phyloP scores from a whole-genome alignment of 2,329 filamentous ascomycete species.

The Alternaria longipes region DNA sequence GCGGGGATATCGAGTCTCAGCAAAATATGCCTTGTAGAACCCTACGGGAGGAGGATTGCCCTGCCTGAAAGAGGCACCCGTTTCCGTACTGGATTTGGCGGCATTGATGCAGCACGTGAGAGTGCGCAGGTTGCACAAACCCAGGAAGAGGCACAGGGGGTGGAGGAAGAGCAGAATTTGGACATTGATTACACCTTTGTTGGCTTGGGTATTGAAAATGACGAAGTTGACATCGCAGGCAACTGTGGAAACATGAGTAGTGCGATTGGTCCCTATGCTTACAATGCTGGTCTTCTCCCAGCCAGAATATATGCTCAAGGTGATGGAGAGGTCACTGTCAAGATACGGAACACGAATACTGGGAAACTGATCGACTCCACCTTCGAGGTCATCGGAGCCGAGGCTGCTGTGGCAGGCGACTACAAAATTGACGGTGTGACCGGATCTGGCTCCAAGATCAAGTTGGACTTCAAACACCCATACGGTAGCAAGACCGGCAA shows the following conservation, averaged over 20 bases:
- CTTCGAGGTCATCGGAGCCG: constrained; percentile 62
- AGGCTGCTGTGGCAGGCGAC: constrained; percentile 61
- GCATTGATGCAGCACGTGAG: constrained; percentile 22
- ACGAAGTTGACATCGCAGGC: constrained; percentile 69
- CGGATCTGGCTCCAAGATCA: constrained; percentile 65
- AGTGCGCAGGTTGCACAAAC: constrained; percentile 9
- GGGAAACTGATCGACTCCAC: constrained; percentile 68
- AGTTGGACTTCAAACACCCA: constrained; percentile 69
- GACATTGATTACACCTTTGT: constrained; percentile 78
- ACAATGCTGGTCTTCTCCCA: constrained; percentile 63
- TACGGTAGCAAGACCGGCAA: constrained; percentile 71
- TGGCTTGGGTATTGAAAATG: constrained; percentile 70
- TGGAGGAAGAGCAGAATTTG: constrained; percentile 13
- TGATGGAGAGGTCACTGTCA: constrained; percentile 58
- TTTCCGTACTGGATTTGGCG: constrained; percentile 20
- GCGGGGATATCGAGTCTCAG: constrained; percentile 74
- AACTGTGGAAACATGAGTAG: constrained; percentile 85
- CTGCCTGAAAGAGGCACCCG: constrained; percentile 5
- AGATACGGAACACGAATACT: constrained; percentile 77
- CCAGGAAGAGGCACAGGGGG: constrained; percentile 5
- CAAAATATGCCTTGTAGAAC: constrained; percentile 74
- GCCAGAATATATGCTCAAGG: constrained; percentile 37
- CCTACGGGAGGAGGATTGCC: constrained; percentile 16
- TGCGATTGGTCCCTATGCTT: constrained; percentile 70
- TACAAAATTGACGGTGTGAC: constrained; percentile 72